Evolutionary conservation across 805 yeast species (phyloP), one percentile per base, ranked within the genome.

Genomic region (Brettanomyces custersianus): DNA sequence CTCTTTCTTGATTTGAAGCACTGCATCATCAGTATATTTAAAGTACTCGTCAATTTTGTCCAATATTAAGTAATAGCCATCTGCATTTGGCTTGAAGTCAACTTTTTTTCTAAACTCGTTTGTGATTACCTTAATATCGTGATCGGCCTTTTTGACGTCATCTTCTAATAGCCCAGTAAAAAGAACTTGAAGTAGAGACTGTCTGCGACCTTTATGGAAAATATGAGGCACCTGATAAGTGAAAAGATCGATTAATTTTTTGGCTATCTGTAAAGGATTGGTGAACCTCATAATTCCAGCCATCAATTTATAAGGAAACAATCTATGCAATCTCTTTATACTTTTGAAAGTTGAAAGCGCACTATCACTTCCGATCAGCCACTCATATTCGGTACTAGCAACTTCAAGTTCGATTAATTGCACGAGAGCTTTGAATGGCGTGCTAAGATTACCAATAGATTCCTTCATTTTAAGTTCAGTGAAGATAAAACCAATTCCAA

Each of bases 381-480:
- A 47, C 44, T 84, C 86, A 57, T 84, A 88, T 3, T 90, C 60
- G 0, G 95, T 80, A 0, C 95, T 82, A 0, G 96, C 85, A 7
- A 85, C 57, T 52, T 87, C 90, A 9, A 90, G 72, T 41, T 86
- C 76, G 41, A 80, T 72, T 85, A 95, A 80, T 46, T 83, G 86
- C 29, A 85, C 65, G 44, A 88, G 78, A 33, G 83, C 71, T 43
- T 68, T 66, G 30, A 87, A 63, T 26, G 82, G 65, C 2, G 82
- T 80, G 5, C 90, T 73, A 33, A 86, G 62, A 7, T 81, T 74
- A 10, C 59, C 58, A 5, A 83, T 68, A 11, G 60, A 62, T 0
- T 61, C 54, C 8, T 27, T 15, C 3, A 13, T 23, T 36, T 80
- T 80, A 19, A 92, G 63, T 47, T 86, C 94, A 20, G 65, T 50